Conservation (phyloP, 768 basidiomycete genomes). For the Hericium erinaceus region DNA sequence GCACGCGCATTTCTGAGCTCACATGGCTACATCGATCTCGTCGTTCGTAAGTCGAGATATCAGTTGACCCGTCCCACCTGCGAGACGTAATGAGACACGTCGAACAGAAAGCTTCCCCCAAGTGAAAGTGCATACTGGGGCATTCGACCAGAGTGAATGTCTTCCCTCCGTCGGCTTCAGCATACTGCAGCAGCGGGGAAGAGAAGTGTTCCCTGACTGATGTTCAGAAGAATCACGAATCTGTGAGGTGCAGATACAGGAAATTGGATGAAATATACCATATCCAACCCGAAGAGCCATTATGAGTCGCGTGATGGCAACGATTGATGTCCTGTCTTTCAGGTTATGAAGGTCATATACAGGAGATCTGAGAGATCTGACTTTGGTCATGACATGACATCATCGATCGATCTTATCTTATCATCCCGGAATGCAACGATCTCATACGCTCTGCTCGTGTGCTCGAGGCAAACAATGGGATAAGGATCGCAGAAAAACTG, state of each 20-base stretch:
- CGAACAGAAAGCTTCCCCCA: background rate
- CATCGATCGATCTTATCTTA: too few species aligned
- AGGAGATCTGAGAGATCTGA: too few species aligned
- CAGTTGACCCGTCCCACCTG: slow-evolving; percentile 81
- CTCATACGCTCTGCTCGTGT: too few species aligned
- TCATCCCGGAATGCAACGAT: too few species aligned
- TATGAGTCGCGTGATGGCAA: too few species aligned
- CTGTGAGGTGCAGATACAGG: background rate
- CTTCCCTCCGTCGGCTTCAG: slow-evolving; percentile 52
- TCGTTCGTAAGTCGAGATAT: slow-evolving; percentile 66
- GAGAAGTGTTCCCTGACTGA: slow-evolving; percentile 85
- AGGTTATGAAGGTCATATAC: too few species aligned
- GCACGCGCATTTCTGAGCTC: slow-evolving; percentile 13
- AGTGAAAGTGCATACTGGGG: slow-evolving; percentile 46
- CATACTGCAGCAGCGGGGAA: slow-evolving; percentile 83
- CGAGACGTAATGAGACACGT: background rate
- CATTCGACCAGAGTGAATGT: slow-evolving; percentile 85
- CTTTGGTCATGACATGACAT: too few species aligned
- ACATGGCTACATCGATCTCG: slow-evolving; percentile 82
- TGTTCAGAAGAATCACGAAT: background rate
- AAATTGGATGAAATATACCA: slow-evolving; percentile 7
- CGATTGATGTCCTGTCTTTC: too few species aligned
- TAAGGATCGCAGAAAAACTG: too few species aligned
- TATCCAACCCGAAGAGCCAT: slow-evolving; percentile 20
- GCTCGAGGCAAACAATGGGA: too few species aligned